Conservation (phyloP, 139 green algal species). For the Chlorella sp. region DNA sequence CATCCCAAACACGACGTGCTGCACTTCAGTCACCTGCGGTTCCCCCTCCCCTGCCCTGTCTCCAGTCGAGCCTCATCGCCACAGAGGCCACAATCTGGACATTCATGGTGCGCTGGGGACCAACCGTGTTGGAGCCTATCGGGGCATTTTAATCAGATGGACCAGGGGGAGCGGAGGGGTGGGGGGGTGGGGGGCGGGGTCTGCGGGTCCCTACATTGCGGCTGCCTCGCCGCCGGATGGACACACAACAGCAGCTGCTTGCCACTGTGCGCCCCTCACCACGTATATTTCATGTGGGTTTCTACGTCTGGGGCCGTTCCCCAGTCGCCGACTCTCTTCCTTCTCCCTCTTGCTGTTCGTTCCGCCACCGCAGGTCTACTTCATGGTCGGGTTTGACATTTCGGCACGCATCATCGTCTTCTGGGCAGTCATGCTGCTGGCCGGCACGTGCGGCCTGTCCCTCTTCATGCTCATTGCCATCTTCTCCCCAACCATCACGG, state of each 20-base stretch:
- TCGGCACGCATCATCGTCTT: slow-evolving; percentile 12
- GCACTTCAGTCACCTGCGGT: too few relatives aligned
- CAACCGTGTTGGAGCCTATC: too few relatives aligned
- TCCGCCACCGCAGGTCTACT: slow-evolving; percentile 16
- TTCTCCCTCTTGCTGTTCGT: too few relatives aligned
- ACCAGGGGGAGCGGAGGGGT: not conserved
- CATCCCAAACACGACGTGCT: too few relatives aligned
- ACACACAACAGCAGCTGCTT: not conserved
- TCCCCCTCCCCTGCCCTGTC: not conserved
- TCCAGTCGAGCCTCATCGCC: not conserved
- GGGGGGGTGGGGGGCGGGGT: not conserved
- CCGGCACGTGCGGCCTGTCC: not conserved
- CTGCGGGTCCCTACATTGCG: not conserved
- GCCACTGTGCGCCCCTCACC: not conserved
- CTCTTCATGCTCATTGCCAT: slow-evolving; percentile 13
- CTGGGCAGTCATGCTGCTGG: slow-evolving; percentile 13
- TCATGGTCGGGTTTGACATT: slow-evolving; percentile 21
- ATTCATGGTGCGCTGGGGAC: not conserved
- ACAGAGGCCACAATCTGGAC: slow-evolving; percentile 33
- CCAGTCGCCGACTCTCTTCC: too few relatives aligned
- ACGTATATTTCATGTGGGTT: too few relatives aligned
- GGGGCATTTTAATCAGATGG: too few relatives aligned
- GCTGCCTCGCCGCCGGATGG: not conserved
- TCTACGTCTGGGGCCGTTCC: too few relatives aligned
- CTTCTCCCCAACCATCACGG: not conserved